Evolutionary conservation across 768 basidiomycete genomes (phyloP), one percentile per base, ranked within the genome.

Genomic region (Pleurotus tuoliensis): DNA sequence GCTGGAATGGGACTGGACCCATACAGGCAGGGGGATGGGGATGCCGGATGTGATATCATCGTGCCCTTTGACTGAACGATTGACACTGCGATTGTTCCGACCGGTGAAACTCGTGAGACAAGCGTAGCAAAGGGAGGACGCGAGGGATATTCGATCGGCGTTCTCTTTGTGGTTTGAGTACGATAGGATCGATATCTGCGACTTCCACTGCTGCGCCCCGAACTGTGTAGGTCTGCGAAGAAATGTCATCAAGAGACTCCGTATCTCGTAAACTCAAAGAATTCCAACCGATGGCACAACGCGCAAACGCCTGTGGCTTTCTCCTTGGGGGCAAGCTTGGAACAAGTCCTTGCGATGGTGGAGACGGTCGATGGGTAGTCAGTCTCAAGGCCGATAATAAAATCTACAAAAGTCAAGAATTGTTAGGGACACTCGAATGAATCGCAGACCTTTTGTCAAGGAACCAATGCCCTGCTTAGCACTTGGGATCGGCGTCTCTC

Each of bases 311-410:
- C 75, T 6, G 69, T 69, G 0, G 82, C 71, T 2, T 69, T 73
- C 53, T 79, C 71, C 66, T 88, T 92, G 0, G 92, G 83, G 7
- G 83, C 78, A 24, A 94, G 69, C 69, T 94, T 94, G 4, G 78
- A 84, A 63, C 88, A 90, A 1, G 92, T 93, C 37, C 88, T 82
- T 20, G 84, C 84, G 49, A 94, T 88, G 0, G 92, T 84, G 6
- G 90, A 92, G 9, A 93, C 92, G 0, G 92, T 94, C 0, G 91
- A 90, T 3, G 92, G 92, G 66, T 88, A 94, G 66, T 92, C 86
- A 50, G 79, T 82, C 69, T 94, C 92, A 25, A 94, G 66, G 2
- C 90, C 86, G 16, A 87, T 70, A 56, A 94, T 89, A 62, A 93
- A 94, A 66, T 86, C 92, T 92, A 56, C 39, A 13, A 25, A 54